Conservation (phyloP, 2,329 filamentous ascomycete genomes). For the Trichoderma sp. region DNA sequence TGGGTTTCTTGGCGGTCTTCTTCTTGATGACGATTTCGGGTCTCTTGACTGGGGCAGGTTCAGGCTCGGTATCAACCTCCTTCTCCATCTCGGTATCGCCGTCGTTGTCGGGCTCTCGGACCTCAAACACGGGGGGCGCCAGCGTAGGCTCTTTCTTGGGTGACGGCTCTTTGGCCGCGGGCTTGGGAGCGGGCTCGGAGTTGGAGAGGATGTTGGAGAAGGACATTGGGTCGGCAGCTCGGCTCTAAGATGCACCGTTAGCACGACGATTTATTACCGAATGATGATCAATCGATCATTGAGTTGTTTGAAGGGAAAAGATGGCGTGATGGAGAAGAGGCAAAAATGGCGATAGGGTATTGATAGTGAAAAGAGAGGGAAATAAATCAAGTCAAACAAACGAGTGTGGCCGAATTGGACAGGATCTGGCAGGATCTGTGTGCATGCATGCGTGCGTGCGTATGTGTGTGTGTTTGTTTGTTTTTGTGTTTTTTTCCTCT, state of each 20-base stretch:
- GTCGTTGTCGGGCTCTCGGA: slow-evolving; percentile 25
- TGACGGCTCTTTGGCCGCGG: slow-evolving; percentile 34
- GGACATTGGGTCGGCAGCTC: slow-evolving; percentile 85
- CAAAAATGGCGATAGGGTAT: background rate
- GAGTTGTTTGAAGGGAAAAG: background rate
- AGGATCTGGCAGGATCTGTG: background rate
- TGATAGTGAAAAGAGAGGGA: background rate
- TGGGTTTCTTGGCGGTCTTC: slow-evolving; percentile 39
- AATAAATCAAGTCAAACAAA: background rate
- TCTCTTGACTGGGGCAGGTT: slow-evolving; percentile 28
- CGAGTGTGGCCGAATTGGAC: background rate
- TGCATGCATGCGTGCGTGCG: background rate
- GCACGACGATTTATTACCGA: background rate
- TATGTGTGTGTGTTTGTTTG: background rate
- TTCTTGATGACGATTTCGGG: slow-evolving; percentile 30
- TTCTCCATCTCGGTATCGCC: slow-evolving; percentile 36
- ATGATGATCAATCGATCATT: background rate
- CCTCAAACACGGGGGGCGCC: slow-evolving; percentile 39
- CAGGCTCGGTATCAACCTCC: slow-evolving; percentile 37
- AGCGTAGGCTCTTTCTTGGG: slow-evolving; percentile 25
- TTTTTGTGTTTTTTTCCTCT: background rate
- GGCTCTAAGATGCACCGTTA: slow-evolving; percentile 50
- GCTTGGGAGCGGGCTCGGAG: slow-evolving; percentile 62
- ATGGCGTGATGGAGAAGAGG: background rate
- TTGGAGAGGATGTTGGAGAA: slow-evolving; percentile 92